Evolutionary conservation across 2,329 filamentous ascomycete genomes (phyloP).

Genomic region (Talaromyces amestolkiae): DNA sequence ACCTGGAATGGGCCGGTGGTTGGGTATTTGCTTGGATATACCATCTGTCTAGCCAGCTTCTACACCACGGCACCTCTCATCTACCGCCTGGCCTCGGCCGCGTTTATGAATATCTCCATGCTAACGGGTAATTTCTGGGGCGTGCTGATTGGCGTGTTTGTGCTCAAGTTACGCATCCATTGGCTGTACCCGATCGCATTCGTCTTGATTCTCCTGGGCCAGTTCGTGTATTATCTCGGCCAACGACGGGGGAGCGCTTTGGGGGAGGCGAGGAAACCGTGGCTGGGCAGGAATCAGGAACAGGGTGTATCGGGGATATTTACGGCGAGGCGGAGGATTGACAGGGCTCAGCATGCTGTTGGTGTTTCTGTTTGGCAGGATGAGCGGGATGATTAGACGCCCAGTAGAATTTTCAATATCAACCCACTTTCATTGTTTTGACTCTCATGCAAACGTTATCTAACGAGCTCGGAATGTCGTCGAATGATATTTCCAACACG

Average conservation of each 20-base stretch:
- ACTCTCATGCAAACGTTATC: no score
- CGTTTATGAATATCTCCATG: constrained; percentile 94
- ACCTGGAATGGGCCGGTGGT: constrained; percentile 66
- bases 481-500: no score
- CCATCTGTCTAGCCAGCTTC: constrained; percentile 76
- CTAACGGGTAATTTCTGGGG: constrained; percentile 97
- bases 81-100: constrained; percentile 83
- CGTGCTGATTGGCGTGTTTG: constrained; percentile 82
- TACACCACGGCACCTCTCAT: constrained; percentile 85
- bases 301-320: constrained; percentile 74
- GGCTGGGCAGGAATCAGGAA: constrained; percentile 86
- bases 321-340: constrained; percentile 76
- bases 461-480: no score
- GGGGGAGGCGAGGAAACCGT: constrained; percentile 90
- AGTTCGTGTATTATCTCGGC: constrained; percentile 82
- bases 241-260: constrained; percentile 61
- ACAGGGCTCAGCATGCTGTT: constrained; percentile 20
- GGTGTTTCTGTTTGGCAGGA: not conserved
- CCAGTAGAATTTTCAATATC: no score
- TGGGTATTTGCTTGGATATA: constrained; percentile 88
- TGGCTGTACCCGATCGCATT: constrained; percentile 96
- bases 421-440: no score
- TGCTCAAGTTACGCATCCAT: constrained; percentile 77
- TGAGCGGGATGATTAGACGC: not conserved
- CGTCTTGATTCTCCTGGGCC: constrained; percentile 81